These are phyloP conservation scores for Somion occarium DNA, from an alignment of 1,284 basidiomycete species.

Conservation along the genomic window DNA sequence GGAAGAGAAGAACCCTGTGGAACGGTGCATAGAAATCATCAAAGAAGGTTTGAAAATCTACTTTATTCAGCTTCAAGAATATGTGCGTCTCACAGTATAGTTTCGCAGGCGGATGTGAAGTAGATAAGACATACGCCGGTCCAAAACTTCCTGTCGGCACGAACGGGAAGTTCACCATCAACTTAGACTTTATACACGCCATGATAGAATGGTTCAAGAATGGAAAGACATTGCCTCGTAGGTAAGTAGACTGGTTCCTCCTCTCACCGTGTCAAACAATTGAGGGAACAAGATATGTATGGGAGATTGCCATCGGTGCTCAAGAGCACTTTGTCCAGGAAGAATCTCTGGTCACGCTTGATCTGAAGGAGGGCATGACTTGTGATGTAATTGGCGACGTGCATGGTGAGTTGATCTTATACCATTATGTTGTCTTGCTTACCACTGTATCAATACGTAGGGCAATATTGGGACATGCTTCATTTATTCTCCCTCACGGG, in stretches of 20 bases:
- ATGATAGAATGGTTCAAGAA: conserved; percentile 95
- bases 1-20: conserved; percentile 75
- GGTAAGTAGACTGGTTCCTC: conserved; percentile 14
- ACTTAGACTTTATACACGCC: conserved; percentile 71
- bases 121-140: conserved; percentile 67
- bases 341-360: conserved; percentile 78
- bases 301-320: conserved; percentile 94
- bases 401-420: conserved; percentile 52
- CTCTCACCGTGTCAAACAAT: background rate
- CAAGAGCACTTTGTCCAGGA: conserved; percentile 75
- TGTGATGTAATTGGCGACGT: conserved; percentile 93
- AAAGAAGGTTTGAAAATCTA: conserved; percentile 49
- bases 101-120: conserved; percentile 60
- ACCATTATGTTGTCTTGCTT: background rate
- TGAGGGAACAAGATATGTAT: conserved; percentile 59
- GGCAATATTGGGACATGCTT: conserved; percentile 93
- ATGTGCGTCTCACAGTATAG: background rate
- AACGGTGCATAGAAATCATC: conserved; percentile 75
- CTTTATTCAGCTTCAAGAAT: background rate
- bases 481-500: conserved; percentile 88
- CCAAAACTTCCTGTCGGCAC: conserved; percentile 53
- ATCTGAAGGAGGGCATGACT: conserved; percentile 74
- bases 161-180: conserved; percentile 69
- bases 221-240: conserved; percentile 80
- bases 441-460: conserved; percentile 32